Percentiles rank a stretch among this genome's conserved stretches.
phyloP scores from a whole-genome alignment of 768 basidiomycete species.

The Saitozyma podzolica region DNA sequence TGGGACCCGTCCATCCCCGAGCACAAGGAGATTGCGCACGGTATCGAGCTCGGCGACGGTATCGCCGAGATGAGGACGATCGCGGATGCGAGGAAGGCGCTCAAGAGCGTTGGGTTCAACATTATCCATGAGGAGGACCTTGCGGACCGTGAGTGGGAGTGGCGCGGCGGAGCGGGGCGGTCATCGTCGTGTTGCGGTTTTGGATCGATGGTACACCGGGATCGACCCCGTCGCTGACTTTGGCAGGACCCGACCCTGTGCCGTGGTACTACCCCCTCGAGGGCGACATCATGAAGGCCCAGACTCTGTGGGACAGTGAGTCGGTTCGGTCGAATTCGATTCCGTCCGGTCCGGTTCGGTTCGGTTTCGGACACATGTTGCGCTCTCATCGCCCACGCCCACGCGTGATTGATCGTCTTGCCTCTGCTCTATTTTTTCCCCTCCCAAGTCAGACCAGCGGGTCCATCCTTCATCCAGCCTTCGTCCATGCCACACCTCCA shows the following conservation, averaged over 20 bases:
- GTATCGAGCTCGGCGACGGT: slow-evolving; percentile 90
- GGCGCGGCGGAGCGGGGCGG: not conserved
- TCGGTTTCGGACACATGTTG: no score
- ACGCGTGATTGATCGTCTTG: no score
- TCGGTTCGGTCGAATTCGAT: not conserved
- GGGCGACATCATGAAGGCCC: slow-evolving; percentile 86
- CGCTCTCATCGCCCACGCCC: no score
- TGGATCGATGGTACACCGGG: not conserved
- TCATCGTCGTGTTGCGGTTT: slow-evolving; percentile 9
- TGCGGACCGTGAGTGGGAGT: slow-evolving; percentile 72
- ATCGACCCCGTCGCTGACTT: not conserved
- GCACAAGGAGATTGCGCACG: slow-evolving; percentile 88
- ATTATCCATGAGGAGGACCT: slow-evolving; percentile 92
- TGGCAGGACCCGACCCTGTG: slow-evolving; percentile 42
- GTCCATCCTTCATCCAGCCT: no score
- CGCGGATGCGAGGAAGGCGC: slow-evolving; percentile 67
- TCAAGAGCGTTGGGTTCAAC: slow-evolving; percentile 79
- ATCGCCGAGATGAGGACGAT: slow-evolving; percentile 95
- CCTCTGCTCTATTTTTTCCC: no score
- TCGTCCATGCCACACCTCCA: no score
- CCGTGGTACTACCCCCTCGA: slow-evolving; percentile 98
- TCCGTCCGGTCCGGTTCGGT: no score
- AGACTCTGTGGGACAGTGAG: slow-evolving; percentile 82
- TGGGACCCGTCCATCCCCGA: slow-evolving; percentile 79
- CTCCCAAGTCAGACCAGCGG: no score